Percentiles rank a stretch among this genome's conserved stretches.
phyloP scores from a whole-genome alignment of 73 alveolate species.

The Uronychia setigera region DNA sequence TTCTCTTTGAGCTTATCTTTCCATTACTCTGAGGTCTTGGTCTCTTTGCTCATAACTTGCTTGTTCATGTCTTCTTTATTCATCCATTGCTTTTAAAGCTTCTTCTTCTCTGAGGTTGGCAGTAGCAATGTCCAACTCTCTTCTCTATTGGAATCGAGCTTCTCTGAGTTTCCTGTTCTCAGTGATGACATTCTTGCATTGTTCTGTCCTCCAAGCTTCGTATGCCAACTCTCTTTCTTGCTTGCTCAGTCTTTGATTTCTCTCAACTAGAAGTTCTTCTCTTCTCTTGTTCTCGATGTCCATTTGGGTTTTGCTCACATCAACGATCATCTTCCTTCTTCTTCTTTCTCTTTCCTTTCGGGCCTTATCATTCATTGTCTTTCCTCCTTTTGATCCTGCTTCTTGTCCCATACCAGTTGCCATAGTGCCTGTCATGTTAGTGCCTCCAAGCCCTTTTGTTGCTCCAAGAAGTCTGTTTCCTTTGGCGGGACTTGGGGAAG shows the following conservation, averaged over 20 bases:
- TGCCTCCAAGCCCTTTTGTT: conserved; percentile 44
- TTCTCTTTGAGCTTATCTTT: conserved; percentile 78
- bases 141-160: conserved; percentile 87
- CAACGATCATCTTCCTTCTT: conserved; percentile 95
- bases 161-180: conserved; percentile 93
- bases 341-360: conserved; percentile 93
- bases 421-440: conserved; percentile 36
- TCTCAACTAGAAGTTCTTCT: conserved; percentile 85
- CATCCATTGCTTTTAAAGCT: conserved; percentile 76
- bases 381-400: conserved; percentile 70
- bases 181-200: conserved; percentile 88
- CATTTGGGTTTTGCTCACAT: conserved; percentile 76
- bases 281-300: conserved; percentile 93
- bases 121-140: conserved; percentile 90
- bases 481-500: conserved; percentile 2
- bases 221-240: conserved; percentile 93
- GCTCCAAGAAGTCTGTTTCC: conserved; percentile 39
- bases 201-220: conserved; percentile 93
- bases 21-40: conserved; percentile 72
- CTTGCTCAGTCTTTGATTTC: conserved; percentile 83
- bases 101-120: conserved; percentile 92
- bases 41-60: conserved; percentile 72
- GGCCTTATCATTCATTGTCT: conserved; percentile 79
- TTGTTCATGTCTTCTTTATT: conserved; percentile 81
- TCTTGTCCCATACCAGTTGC: conserved; percentile 56